Conservation (phyloP, 2,329 filamentous ascomycete genomes). For the Aspergillus oerlinghausenensis region DNA sequence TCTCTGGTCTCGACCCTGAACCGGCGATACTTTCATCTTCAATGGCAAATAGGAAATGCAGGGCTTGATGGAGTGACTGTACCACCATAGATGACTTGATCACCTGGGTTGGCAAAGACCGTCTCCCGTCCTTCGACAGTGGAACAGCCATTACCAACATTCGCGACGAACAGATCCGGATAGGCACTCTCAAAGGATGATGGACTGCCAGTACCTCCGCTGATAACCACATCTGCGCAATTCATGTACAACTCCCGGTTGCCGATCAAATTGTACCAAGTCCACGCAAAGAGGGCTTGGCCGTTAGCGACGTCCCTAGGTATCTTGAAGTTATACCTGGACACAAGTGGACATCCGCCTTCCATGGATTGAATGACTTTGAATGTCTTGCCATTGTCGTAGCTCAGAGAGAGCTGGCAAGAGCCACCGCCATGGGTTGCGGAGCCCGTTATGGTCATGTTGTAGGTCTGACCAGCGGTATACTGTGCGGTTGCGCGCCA, state of each 20-base stretch:
- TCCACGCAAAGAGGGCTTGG: conserved; percentile 64
- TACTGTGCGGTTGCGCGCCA: conserved; percentile 55
- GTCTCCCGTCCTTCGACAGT: conserved; percentile 7
- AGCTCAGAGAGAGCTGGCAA: conserved; percentile 68
- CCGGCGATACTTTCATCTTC: background rate
- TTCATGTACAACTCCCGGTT: conserved; percentile 82
- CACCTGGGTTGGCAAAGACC: conserved; percentile 6
- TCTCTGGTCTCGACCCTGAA: background rate
- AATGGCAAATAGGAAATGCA: conserved; percentile 6
- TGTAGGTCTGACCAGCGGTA: conserved; percentile 55
- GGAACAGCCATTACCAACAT: conserved; percentile 9
- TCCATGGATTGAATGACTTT: conserved; percentile 59
- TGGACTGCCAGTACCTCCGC: conserved; percentile 12
- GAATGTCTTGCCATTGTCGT: conserved; percentile 64
- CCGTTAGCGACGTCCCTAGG: conserved; percentile 55
- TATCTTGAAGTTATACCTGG: conserved; percentile 58
- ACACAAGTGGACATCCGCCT: conserved; percentile 47
- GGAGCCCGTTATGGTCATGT: conserved; percentile 57
- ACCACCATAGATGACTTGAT: conserved; percentile 7
- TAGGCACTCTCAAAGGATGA: background rate
- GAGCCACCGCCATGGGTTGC: conserved; percentile 63
- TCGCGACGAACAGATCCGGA: conserved; percentile 9
- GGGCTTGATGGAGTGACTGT: conserved; percentile 1
- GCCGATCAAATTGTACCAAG: conserved; percentile 66
- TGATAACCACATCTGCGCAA: conserved; percentile 63